Conservation (phyloP, 169 alveolate species). For the Plasmodium cynomolgi region DNA sequence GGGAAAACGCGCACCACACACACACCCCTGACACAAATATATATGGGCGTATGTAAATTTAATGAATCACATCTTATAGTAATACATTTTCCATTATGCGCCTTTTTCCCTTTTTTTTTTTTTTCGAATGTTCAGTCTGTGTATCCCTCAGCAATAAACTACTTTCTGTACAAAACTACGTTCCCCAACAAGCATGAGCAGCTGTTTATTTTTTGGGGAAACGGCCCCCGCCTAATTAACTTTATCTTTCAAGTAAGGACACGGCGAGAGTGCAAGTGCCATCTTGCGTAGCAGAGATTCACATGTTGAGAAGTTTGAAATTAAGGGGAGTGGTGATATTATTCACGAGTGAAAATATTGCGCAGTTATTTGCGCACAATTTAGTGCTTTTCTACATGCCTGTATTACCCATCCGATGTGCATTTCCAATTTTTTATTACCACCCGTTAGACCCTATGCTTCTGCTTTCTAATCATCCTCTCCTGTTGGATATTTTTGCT, state of each 20-base stretch:
- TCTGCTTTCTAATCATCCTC: slow-evolving; percentile 72
- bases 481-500: slow-evolving; percentile 80
- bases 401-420: neutral
- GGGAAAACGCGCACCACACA: neutral
- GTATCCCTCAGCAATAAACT: slow-evolving; percentile 61
- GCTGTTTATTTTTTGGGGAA: slow-evolving; percentile 85
- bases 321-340: neutral
- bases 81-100: slow-evolving; percentile 1
- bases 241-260: slow-evolving; percentile 75
- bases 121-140: slow-evolving; percentile 49
- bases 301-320: neutral
- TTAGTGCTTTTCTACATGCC: neutral
- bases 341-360: neutral
- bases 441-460: slow-evolving; percentile 60
- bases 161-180: slow-evolving; percentile 79
- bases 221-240: slow-evolving; percentile 83
- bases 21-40: neutral
- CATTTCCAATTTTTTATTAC: neutral
- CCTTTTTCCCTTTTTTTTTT: neutral
- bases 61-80: neutral
- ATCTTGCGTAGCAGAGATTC: neutral
- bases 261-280: neutral
- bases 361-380: neutral
- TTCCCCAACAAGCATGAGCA: slow-evolving; percentile 88
- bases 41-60: neutral